Evolutionary conservation across 495 filamentous ascomycete species (phyloP).

Genomic region (Neurospora sp.): DNA sequence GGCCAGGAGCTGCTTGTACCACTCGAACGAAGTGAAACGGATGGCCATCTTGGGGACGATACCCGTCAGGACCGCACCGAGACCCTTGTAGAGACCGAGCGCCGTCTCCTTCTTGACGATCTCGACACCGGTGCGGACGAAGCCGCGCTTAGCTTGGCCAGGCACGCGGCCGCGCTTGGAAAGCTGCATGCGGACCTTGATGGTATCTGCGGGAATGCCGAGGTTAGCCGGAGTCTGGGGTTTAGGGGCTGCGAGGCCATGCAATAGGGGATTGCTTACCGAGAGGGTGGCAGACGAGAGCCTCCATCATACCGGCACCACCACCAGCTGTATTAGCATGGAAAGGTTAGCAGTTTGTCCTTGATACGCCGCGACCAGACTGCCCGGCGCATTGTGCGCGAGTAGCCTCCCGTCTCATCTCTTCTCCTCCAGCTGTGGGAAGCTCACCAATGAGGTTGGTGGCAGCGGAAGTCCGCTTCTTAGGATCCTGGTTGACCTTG

Average conservation of each 20-base stretch:
- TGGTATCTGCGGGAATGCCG: conserved; percentile 52
- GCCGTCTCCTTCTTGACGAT: conserved; percentile 87
- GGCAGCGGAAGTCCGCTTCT: conserved; percentile 72
- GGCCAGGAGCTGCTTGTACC: conserved; percentile 77
- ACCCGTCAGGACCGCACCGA: conserved; percentile 89
- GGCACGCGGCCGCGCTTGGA: conserved; percentile 74
- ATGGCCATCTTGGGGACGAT: conserved; percentile 99
- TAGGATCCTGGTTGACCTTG: conserved; percentile 52
- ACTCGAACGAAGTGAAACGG: conserved; percentile 94
- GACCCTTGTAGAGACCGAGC: conserved; percentile 88
- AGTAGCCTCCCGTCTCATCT: neutral
- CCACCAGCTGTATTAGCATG: conserved; percentile 62
- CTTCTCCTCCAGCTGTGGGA: neutral
- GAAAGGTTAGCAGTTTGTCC: conserved; percentile 7
- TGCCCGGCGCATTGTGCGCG: neutral
- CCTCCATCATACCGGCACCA: conserved; percentile 99
- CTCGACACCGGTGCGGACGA: conserved; percentile 74
- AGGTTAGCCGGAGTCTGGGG: conserved; percentile 1
- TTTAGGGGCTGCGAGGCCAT: neutral
- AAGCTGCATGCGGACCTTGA: conserved; percentile 99
- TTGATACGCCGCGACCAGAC: conserved; percentile 4
- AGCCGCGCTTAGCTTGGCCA: conserved; percentile 76
- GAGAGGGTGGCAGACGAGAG: conserved; percentile 90
- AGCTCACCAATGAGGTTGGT: conserved; percentile 85
- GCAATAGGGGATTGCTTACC: conserved; percentile 43